Evolutionary conservation across 495 filamentous ascomycete species (phyloP), one percentile per base, ranked within the genome.

Genomic region (Penicillium atrosanguineum): DNA sequence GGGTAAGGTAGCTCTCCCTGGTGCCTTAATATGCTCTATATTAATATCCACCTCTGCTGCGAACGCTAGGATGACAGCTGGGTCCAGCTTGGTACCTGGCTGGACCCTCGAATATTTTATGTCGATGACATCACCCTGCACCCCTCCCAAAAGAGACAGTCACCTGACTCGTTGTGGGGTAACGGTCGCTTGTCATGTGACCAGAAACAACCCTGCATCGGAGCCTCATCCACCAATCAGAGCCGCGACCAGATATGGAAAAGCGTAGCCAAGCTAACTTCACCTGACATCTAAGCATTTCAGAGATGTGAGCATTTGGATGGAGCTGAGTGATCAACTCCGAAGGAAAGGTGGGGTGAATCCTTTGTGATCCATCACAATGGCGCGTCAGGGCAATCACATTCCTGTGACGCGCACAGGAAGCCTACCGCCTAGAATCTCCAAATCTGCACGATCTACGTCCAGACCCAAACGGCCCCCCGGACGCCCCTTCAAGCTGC

Each of bases 401-500:
- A n/a, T 21, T 15, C 40, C 25, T n/a, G 36, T 25, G 48, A 50
- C 34, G 7, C 38, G 31, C 14, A 23, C 28, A 4, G 28, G 20
- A n/a, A 31, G 26, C 12, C 25, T 39, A 21, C 47, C 44, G 48
- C 44, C 40, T 18, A 39, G 29, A 38, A 53, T 46, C 14, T 23
- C 45, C 16, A 34, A 57, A 39, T 20, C 48, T 38, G 28, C 54
- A 55, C 28, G 34, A 1, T 39, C 49, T 41, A 9, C 18, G 2
- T 28, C 37, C 46, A 55, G 44, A 23, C 21, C 46, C 23, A 60
- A 57, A 38, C 52, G 50, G 8, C 39, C 45, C 47, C 54, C 44
- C 20, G 55, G 55, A 18, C 57, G 62, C 9, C 46, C 43, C 7
- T 58, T 62, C 48, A 67, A 65, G 46, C 44, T 53, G 4, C 52